A percentile compares a stretch with the other conserved stretches of the same genome.
Conservation (phyloP, 2,329 filamentous ascomycete species). For the Ophiostoma novo-ulmi region DNA sequence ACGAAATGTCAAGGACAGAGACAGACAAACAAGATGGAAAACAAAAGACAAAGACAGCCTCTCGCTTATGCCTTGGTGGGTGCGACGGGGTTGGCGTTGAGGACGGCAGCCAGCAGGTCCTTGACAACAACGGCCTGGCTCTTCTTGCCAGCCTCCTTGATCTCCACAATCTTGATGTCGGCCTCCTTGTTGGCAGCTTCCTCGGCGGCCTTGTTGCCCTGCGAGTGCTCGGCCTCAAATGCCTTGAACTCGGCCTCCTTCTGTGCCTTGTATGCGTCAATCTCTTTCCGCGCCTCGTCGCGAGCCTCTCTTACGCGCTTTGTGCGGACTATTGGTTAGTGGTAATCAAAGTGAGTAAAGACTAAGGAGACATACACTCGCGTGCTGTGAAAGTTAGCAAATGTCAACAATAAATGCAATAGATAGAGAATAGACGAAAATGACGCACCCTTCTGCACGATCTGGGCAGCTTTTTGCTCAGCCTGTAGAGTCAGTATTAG, state of each 20-base stretch:
- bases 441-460: conserved; percentile 83
- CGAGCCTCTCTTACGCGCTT: conserved; percentile 96
- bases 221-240: conserved; percentile 87
- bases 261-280: conserved; percentile 80
- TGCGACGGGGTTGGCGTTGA: conserved; percentile 69
- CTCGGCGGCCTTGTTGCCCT: conserved; percentile 78
- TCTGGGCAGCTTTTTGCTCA: conserved; percentile 97
- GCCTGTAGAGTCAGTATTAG: conserved; percentile 52
- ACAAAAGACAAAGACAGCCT: neutral
- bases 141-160: conserved; percentile 74
- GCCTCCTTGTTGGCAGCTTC: conserved; percentile 75
- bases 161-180: conserved; percentile 74
- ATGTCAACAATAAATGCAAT: neutral
- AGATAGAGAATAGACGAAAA: neutral
- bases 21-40: neutral
- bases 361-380: conserved; percentile 63
- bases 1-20: neutral
- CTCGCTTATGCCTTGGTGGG: conserved; percentile 31
- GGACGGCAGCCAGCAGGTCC: conserved; percentile 78
- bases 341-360: neutral
- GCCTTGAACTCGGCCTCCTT: conserved; percentile 95
- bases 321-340: conserved; percentile 53
- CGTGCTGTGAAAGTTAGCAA: conserved; percentile 53
- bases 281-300: conserved; percentile 95
- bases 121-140: conserved; percentile 73